Conservation (phyloP, 1,139 yeast species). For the Fermentozyma sake region DNA sequence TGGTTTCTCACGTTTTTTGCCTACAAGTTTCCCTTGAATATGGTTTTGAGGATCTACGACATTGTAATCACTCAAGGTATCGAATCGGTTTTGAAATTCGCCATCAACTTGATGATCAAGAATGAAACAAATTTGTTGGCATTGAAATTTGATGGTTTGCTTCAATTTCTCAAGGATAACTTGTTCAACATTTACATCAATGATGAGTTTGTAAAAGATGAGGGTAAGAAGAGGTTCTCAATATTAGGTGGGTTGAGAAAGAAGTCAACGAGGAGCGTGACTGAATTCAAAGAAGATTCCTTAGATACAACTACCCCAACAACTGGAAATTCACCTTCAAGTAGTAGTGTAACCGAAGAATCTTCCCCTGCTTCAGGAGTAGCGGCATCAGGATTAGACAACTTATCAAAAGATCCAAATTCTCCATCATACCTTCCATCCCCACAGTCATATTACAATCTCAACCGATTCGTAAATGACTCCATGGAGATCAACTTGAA, state of each 20-base stretch:
- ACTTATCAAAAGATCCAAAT: background rate
- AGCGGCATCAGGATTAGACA: too few species aligned
- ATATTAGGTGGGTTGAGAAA: conserved; percentile 17
- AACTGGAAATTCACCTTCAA: too few species aligned
- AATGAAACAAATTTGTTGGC: conserved; percentile 57
- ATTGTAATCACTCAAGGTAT: conserved; percentile 83
- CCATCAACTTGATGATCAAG: conserved; percentile 67
- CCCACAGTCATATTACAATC: conserved; percentile 40
- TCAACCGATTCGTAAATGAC: conserved; percentile 73
- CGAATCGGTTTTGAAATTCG: conserved; percentile 77
- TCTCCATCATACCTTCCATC: too few species aligned
- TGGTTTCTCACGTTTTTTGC: conserved; percentile 96
- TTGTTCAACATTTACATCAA: conserved; percentile 67
- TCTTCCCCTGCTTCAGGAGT: too few species aligned
- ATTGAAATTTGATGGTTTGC: conserved; percentile 67
- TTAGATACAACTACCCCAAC: too few species aligned
- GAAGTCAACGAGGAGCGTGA: conserved; percentile 7
- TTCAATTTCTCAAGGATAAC: conserved; percentile 73
- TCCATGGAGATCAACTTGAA: conserved; percentile 68
- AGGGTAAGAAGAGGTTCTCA: conserved; percentile 15
- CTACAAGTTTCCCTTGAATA: conserved; percentile 82
- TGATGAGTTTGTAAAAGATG: conserved; percentile 28
- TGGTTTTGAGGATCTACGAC: conserved; percentile 80
- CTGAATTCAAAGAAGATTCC: too few species aligned
- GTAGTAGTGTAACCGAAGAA: too few species aligned